Percentiles rank a stretch among this genome's conserved stretches.
phyloP scores from a whole-genome alignment of 306 rosid species.

The Coriaria nepalensis region DNA sequence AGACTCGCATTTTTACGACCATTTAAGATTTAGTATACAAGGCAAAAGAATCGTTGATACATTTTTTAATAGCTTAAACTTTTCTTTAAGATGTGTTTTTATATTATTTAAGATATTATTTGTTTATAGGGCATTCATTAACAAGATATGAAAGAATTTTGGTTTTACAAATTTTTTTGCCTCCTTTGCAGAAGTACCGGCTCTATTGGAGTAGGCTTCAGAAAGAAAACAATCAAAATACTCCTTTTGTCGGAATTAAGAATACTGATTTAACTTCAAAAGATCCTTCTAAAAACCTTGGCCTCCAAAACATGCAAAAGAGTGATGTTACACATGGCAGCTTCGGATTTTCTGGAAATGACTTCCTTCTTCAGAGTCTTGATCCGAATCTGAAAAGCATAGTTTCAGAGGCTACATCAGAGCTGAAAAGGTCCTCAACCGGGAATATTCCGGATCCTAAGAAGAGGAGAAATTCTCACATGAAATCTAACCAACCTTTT shows the following conservation, averaged over 20 bases:
- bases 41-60: no score
- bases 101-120: not conserved
- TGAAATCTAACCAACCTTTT: conserved; percentile 29
- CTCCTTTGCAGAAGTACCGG: conserved; percentile 70
- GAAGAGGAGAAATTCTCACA: conserved; percentile 17
- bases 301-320: conserved; percentile 40
- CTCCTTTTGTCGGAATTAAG: conserved; percentile 50
- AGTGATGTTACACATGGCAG: conserved; percentile 42
- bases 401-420: conserved; percentile 31
- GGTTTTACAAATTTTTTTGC: not conserved
- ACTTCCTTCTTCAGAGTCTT: conserved; percentile 23
- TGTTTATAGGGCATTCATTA: no score
- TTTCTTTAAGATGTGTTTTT: conserved; percentile 2
- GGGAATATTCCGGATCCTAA: conserved; percentile 30
- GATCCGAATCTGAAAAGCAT: conserved; percentile 32
- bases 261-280: conserved; percentile 43
- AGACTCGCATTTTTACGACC: no score
- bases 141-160: no score
- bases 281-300: conserved; percentile 39
- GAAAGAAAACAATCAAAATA: conserved; percentile 51
- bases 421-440: conserved; percentile 27
- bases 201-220: conserved; percentile 86
- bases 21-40: no score
- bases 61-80: conserved; percentile 11
- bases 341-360: conserved; percentile 31